Base-by-base conservation (phyloP, 2,329 filamentous ascomycete species). In the Fusarium continuum region DNA sequence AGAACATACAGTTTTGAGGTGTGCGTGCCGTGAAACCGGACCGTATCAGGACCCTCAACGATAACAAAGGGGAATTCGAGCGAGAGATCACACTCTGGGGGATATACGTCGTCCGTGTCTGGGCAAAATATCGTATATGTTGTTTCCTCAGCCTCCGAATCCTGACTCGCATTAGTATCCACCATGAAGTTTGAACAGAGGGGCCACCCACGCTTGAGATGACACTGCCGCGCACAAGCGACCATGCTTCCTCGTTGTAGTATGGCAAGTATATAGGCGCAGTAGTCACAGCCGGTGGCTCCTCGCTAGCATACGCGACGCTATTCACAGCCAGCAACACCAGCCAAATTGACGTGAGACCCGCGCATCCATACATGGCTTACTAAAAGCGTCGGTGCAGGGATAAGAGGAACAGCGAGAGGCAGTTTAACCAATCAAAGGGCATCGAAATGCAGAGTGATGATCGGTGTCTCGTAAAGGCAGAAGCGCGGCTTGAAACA, bases 111-210 rank as follows among this genome's bases (percentile, higher is more conserved):
- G 9, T 76, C 75, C 48, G 77, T 70, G 31, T 78, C 74, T 9
- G 77, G 76, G 57, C 81, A 83, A 66, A 83, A 83, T 34, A 83
- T 78, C 53, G 80, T 82, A 59, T 81, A 83, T 20, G 79, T 78
- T 14, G 81, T 83, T 55, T 76, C 65, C 52, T 63, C 68, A 6
- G 70, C 71, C 9, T 71, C 52, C 14, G 70, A 61, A 54, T 82
- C 28, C 41, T 57, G 29, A 39, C 49, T 16, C 36, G 8, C 44
- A 16, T 31, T 54, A 41, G 22, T 16, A 48, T 29, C n/a, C 10
- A 38, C 40, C 9, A 36, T 14, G 26, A 13, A 25, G 38, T 19
- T 25, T 14, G 9, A 45, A 4, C 5, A 14, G 16, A 25, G 16
- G 17, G 19, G 19, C 36, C 3, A 32, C 77, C 47, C 75, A 82